A percentile compares a stretch with the other conserved stretches of the same genome.
phyloP scores from a whole-genome alignment of 2,329 filamentous ascomycete species.

The Fusarium sp. region DNA sequence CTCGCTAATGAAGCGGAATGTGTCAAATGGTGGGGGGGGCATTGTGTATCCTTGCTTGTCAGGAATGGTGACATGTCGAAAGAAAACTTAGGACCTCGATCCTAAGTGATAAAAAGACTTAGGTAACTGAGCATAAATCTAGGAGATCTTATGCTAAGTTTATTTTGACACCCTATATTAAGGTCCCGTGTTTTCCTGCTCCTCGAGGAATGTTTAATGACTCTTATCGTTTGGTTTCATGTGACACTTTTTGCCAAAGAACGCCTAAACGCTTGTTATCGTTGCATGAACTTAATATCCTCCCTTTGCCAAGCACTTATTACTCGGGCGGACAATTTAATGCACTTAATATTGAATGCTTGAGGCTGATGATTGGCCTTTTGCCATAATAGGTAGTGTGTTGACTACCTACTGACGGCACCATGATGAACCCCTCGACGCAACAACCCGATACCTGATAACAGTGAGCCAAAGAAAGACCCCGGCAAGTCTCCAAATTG shows the following conservation, averaged over 20 bases:
- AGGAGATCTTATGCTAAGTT: no score
- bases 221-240: neutral
- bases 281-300: neutral
- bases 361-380: neutral
- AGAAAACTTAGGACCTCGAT: no score
- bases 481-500: slow-evolving; percentile 22
- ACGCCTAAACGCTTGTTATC: neutral
- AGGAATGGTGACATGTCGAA: slow-evolving; percentile 15
- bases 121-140: no score
- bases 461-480: neutral
- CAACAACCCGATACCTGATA: slow-evolving; percentile 1
- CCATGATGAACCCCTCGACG: slow-evolving; percentile 21
- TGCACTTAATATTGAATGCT: neutral
- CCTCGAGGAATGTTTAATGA: neutral
- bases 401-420: slow-evolving; percentile 13
- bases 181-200: no score
- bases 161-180: no score
- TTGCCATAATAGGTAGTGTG: slow-evolving; percentile 25
- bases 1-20: neutral
- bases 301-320: neutral
- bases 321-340: neutral
- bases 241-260: neutral
- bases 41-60: neutral
- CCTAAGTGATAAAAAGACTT: no score
- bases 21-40: neutral